These are phyloP conservation scores for Auricularia auricula-judae DNA, from an alignment of 768 basidiomycete genomes.

Conservation along the genomic window DNA sequence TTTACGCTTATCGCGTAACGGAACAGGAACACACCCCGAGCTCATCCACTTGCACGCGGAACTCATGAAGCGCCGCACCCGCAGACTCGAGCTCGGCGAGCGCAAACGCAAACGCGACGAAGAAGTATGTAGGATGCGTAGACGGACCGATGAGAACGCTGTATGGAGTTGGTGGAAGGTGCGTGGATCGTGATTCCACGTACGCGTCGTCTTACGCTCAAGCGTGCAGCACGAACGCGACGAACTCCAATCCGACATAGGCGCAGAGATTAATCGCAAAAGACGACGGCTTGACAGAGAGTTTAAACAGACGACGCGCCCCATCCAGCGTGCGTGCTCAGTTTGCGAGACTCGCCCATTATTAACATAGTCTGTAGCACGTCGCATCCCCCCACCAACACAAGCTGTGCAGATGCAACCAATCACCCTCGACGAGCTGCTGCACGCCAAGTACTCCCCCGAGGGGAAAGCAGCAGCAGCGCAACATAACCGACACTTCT, in stretches of 20 bases:
- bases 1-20: slow-evolving; percentile 2
- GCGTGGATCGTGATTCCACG: slow-evolving; percentile 14
- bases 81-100: slow-evolving; percentile 71
- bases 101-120: slow-evolving; percentile 61
- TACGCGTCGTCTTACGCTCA: neutral
- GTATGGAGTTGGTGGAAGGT: slow-evolving; percentile 94
- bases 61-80: slow-evolving; percentile 65
- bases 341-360: neutral
- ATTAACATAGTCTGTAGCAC: slow-evolving; percentile 27
- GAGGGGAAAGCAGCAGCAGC: slow-evolving; percentile 8
- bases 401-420: slow-evolving; percentile 26
- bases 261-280: slow-evolving; percentile 82
- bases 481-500: slow-evolving; percentile 10
- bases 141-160: slow-evolving; percentile 58
- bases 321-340: slow-evolving; percentile 50
- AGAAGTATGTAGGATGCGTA: slow-evolving; percentile 46
- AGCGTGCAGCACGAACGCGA: slow-evolving; percentile 56
- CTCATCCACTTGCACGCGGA: slow-evolving; percentile 71
- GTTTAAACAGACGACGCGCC: slow-evolving; percentile 65
- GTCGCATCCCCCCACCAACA: slow-evolving; percentile 48
- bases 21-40: slow-evolving; percentile 74
- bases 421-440: slow-evolving; percentile 30
- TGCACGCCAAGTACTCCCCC: slow-evolving; percentile 4
- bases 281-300: slow-evolving; percentile 78
- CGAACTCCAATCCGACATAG: slow-evolving; percentile 75